Conservation (phyloP, 495 filamentous ascomycete genomes). For the Neurospora tetrasperma region DNA sequence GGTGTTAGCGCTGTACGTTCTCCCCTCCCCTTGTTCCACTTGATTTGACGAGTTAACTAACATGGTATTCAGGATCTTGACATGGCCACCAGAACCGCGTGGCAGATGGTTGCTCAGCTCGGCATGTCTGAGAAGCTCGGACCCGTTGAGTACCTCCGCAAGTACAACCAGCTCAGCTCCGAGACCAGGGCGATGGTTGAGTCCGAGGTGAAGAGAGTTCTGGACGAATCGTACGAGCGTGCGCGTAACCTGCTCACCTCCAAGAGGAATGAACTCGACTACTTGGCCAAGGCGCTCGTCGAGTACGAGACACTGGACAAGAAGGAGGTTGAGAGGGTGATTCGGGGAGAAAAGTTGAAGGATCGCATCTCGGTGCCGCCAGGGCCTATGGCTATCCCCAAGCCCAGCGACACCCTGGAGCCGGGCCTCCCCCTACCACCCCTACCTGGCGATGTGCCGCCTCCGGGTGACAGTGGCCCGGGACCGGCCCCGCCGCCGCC, state of each 20-base stretch:
- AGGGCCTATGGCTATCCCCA: conserved; percentile 38
- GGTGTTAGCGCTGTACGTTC: conserved; percentile 62
- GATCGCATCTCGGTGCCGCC: conserved; percentile 38
- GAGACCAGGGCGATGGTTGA: conserved; percentile 81
- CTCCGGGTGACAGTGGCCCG: conserved; percentile 1
- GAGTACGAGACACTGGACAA: conserved; percentile 87
- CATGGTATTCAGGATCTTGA: conserved; percentile 57
- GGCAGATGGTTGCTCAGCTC: conserved; percentile 71
- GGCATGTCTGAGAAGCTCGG: conserved; percentile 87
- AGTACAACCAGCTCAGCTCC: conserved; percentile 70
- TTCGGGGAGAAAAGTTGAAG: conserved; percentile 71
- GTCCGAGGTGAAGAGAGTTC: conserved; percentile 67
- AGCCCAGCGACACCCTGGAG: conserved; percentile 19
- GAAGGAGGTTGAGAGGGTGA: conserved; percentile 80
- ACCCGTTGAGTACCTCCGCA: conserved; percentile 72
- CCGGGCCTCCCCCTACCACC: conserved; percentile 15
- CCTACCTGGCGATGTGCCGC: conserved; percentile 1
- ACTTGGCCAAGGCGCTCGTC: conserved; percentile 76
- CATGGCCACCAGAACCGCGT: conserved; percentile 67
- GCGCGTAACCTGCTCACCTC: conserved; percentile 58
- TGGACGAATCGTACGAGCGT: conserved; percentile 72
- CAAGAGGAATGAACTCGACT: conserved; percentile 72
- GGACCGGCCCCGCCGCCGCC: conserved; percentile 12
- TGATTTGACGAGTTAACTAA: conserved; percentile 13
- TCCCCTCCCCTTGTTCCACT: background rate